phyloP scores from a whole-genome alignment of 1,284 basidiomycete species.

The Phylloboletellus chloephorus region DNA sequence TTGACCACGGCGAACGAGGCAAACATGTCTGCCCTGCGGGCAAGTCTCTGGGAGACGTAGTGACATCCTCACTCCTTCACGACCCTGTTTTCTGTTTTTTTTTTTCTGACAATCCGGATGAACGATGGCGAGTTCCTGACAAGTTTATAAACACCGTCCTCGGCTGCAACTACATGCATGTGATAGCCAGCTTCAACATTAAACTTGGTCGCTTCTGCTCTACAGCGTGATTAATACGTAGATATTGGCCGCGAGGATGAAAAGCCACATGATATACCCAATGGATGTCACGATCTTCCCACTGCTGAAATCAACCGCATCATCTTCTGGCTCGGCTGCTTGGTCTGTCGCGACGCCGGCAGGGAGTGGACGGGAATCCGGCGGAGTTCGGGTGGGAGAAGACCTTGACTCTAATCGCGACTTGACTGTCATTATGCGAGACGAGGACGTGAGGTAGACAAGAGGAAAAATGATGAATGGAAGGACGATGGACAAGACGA shows the following conservation, averaged over 20 bases:
- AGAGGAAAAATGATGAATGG: constrained; percentile 85
- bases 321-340: neutral
- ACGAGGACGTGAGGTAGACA: constrained; percentile 68
- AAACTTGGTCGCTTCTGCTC: constrained; percentile 13
- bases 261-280: constrained; percentile 58
- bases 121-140: no score
- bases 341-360: constrained; percentile 1
- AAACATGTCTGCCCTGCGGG: no score
- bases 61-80: no score
- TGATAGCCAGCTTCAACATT: neutral
- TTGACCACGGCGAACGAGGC: no score
- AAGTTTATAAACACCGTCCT: no score
- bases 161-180: no score
- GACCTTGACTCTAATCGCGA: neutral
- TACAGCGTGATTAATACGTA: constrained; percentile 54
- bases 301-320: constrained; percentile 56
- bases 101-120: no score
- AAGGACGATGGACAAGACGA: constrained; percentile 81
- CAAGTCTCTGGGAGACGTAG: no score
- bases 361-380: neutral
- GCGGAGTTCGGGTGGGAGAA: neutral
- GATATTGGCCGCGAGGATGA: constrained; percentile 65
- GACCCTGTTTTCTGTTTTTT: no score
- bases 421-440: constrained; percentile 62
- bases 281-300: constrained; percentile 48